Conservation (phyloP, 495 filamentous ascomycete genomes). For the Thermochaetoides thermophila region DNA sequence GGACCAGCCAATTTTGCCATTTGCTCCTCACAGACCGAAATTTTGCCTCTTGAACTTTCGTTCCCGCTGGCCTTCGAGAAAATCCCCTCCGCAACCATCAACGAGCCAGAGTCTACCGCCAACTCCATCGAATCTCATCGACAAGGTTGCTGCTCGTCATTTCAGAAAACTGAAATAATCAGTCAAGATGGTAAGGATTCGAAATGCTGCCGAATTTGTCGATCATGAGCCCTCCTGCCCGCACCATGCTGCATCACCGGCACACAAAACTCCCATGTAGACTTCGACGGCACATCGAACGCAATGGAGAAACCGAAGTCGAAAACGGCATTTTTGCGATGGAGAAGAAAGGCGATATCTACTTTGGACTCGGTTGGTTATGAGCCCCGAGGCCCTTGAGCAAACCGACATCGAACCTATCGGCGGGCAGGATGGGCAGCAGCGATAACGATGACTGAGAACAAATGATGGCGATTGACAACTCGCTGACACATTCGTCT, state of each 20-base stretch:
- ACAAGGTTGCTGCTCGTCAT: slow-evolving; percentile 32
- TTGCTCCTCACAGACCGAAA: slow-evolving; percentile 22
- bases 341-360: no score
- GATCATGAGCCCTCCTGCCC: slow-evolving; percentile 5
- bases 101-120: slow-evolving; percentile 34
- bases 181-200: slow-evolving; percentile 44
- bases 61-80: slow-evolving; percentile 17
- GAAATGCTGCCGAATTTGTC: slow-evolving; percentile 14
- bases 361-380: no score
- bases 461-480: background rate
- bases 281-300: background rate
- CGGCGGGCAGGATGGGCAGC: slow-evolving; percentile 1
- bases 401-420: no score
- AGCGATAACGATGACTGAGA: no score
- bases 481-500: slow-evolving; percentile 14
- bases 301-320: no score
- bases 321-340: background rate
- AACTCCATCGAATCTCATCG: slow-evolving; percentile 27
- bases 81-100: slow-evolving; percentile 21
- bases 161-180: slow-evolving; percentile 22
- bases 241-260: slow-evolving; percentile 2
- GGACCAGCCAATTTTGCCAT: slow-evolving; percentile 15
- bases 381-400: no score
- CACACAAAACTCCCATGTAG: slow-evolving; percentile 7
- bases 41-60: slow-evolving; percentile 20